These are phyloP conservation scores for Rhodotorula sp. DNA, from an alignment of 1,284 basidiomycete species.

Conservation along the genomic window DNA sequence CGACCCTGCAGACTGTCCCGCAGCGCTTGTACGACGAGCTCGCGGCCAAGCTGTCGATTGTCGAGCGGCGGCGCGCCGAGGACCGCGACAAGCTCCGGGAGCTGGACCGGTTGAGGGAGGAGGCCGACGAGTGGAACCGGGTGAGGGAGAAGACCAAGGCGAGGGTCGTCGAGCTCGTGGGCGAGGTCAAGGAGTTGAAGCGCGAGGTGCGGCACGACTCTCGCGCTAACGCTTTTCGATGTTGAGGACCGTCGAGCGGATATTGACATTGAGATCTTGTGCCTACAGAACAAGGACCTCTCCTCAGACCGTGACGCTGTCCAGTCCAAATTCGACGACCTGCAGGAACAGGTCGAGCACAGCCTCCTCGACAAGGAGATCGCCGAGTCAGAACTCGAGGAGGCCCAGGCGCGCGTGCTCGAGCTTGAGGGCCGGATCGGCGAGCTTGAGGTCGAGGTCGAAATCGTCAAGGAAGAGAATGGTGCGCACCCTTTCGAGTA, in stretches of 20 bases:
- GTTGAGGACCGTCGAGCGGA: not conserved
- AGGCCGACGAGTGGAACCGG: constrained; percentile 81
- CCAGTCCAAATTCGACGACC: constrained; percentile 22
- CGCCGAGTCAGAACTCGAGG: constrained; percentile 75
- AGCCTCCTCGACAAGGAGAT: constrained; percentile 94
- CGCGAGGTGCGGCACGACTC: constrained; percentile 26
- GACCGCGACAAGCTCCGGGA: constrained; percentile 79
- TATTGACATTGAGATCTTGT: not conserved
- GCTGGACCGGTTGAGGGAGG: constrained; percentile 78
- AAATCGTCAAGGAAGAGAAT: constrained; percentile 9
- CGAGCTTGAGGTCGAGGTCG: constrained; percentile 50
- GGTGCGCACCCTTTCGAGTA: not conserved
- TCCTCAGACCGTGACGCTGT: constrained; percentile 1
- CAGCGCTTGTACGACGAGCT: constrained; percentile 59
- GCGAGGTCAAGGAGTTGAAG: constrained; percentile 77
- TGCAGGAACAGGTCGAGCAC: constrained; percentile 68
- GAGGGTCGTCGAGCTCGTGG: constrained; percentile 49
- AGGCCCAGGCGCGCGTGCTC: constrained; percentile 73
- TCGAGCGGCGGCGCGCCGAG: constrained; percentile 83
- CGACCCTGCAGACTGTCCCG: constrained; percentile 35
- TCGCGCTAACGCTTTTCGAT: not conserved
- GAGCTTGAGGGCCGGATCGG: constrained; percentile 72
- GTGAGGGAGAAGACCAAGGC: constrained; percentile 79
- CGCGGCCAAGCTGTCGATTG: constrained; percentile 75
- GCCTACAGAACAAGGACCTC: constrained; percentile 19